Percentiles rank a stretch among this genome's conserved stretches.
Conservation (phyloP, 306 rosid genomes). For the Acacia melanoxylon region DNA sequence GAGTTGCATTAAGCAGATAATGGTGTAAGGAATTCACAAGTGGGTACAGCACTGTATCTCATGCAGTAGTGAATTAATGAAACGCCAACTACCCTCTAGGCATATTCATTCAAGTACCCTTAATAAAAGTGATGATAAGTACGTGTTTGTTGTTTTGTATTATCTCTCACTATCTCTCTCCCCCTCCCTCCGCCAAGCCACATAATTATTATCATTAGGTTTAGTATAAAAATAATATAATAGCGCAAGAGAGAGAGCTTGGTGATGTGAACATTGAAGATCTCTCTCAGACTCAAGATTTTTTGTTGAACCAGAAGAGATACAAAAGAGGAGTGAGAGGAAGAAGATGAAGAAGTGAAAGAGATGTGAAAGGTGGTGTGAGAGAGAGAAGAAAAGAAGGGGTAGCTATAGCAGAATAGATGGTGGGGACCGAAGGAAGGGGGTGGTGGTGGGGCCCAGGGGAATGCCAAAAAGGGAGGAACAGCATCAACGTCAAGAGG, state of each 20-base stretch:
- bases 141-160: background rate
- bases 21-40: background rate
- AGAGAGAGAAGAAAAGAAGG: background rate
- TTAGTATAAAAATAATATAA: background rate
- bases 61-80: background rate
- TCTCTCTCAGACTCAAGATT: background rate
- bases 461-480: constrained; percentile 38
- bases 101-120: background rate
- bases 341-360: background rate
- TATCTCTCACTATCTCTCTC: background rate
- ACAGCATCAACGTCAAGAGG: constrained; percentile 58
- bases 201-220: background rate
- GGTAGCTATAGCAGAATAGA: background rate
- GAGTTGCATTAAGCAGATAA: background rate
- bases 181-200: background rate
- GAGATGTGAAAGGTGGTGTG: background rate
- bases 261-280: background rate
- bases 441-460: constrained; percentile 39
- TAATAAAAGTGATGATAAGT: background rate
- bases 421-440: constrained; percentile 35
- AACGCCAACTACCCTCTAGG: constrained; percentile 2
- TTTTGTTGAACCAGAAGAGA: background rate
- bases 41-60: background rate
- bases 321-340: background rate
- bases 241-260: background rate